Percentiles rank a stretch among this genome's conserved stretches.
Evolutionary conservation across 177 flowering plant genomes (phyloP).

Genomic region (Vitis hybrid): DNA sequence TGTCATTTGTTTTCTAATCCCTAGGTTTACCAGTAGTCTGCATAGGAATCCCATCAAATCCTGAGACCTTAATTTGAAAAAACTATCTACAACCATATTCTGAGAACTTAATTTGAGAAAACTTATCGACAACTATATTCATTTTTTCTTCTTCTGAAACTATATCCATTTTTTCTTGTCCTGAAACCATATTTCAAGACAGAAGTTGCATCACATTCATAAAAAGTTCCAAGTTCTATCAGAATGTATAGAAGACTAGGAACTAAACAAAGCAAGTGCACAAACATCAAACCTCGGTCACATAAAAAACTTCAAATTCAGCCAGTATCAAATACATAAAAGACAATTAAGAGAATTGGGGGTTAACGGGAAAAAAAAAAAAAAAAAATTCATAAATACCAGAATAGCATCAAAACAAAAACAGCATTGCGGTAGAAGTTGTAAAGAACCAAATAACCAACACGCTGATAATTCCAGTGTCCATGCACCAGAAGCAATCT

Average conservation of each 20-base stretch:
- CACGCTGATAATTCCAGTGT: slow-evolving; percentile 92
- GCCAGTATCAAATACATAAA: slow-evolving; percentile 1
- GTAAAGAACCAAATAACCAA: slow-evolving; percentile 83
- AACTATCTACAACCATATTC: too few relatives aligned
- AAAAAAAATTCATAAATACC: slow-evolving; percentile 40
- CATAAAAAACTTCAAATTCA: neutral
- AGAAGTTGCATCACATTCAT: too few relatives aligned
- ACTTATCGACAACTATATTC: too few relatives aligned
- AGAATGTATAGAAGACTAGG: neutral
- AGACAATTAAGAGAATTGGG: neutral
- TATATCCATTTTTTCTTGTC: too few relatives aligned
- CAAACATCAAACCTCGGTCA: neutral
- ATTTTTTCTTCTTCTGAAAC: too few relatives aligned
- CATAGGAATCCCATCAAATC: too few relatives aligned
- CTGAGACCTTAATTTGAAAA: too few relatives aligned
- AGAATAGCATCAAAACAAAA: slow-evolving; percentile 89
- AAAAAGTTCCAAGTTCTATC: too few relatives aligned
- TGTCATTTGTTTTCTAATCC: too few relatives aligned
- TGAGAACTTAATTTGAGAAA: too few relatives aligned
- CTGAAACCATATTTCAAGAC: too few relatives aligned
- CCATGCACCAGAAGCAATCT: slow-evolving; percentile 90
- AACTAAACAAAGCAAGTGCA: neutral
- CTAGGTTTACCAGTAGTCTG: too few relatives aligned
- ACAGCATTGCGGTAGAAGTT: slow-evolving; percentile 96
- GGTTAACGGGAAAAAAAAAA: neutral